These are phyloP conservation scores for Datisca glomerata DNA, from an alignment of 306 rosid species.

Conservation along the genomic window DNA sequence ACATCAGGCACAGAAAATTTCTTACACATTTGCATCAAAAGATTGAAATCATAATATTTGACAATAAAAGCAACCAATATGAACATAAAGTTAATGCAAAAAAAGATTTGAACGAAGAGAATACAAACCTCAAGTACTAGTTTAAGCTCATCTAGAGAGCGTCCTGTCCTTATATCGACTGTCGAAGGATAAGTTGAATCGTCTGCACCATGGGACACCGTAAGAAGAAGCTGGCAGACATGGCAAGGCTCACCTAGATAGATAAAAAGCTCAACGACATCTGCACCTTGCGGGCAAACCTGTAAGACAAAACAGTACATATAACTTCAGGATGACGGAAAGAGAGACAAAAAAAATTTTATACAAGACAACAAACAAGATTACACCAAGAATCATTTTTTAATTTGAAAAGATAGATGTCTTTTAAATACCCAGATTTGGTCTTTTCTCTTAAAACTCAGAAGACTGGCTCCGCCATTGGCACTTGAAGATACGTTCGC, in stretches of 20 bases:
- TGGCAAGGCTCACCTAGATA: constrained; percentile 97
- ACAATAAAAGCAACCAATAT: too few species aligned
- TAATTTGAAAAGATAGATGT: constrained; percentile 5
- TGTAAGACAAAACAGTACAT: constrained; percentile 36
- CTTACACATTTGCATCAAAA: too few species aligned
- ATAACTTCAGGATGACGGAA: too few species aligned
- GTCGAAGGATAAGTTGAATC: constrained; percentile 95
- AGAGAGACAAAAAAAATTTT: too few species aligned
- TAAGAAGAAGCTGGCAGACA: constrained; percentile 99
- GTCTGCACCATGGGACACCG: constrained; percentile 94
- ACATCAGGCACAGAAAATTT: too few species aligned
- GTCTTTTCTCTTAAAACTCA: constrained; percentile 82
- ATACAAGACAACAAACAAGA: too few species aligned
- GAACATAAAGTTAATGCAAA: too few species aligned
- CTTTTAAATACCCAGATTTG: constrained; percentile 58
- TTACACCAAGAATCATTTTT: constrained; percentile 12
- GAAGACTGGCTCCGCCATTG: constrained; percentile 69
- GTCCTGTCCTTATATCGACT: constrained; percentile 85
- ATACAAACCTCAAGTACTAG: constrained; percentile 76
- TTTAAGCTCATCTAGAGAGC: constrained; percentile 68
- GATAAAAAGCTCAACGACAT: constrained; percentile 81
- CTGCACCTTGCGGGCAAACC: constrained; percentile 87
- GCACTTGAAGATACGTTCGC: constrained; percentile 60
- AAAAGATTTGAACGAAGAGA: too few species aligned
- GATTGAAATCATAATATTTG: too few species aligned